Percentiles rank a stretch among this genome's conserved stretches.
Evolutionary conservation across 1,284 basidiomycete species (phyloP).

Genomic region (Cryptococcus sp.): DNA sequence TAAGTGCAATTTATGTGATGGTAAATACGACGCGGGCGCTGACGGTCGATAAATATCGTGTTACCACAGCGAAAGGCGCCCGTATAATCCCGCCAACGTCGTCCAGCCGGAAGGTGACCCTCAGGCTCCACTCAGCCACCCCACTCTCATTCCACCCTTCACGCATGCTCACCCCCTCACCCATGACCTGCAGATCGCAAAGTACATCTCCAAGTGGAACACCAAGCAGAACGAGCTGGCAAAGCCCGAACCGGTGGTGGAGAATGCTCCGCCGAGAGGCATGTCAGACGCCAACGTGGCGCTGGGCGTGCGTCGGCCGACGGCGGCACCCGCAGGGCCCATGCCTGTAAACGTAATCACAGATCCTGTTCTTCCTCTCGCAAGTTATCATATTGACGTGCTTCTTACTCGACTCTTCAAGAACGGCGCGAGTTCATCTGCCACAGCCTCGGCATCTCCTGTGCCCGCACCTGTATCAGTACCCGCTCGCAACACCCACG

Average conservation of each 20-base stretch:
- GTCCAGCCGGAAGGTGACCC: conserved; percentile 76
- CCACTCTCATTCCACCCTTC: neutral
- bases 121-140: neutral
- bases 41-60: conserved; percentile 11
- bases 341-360: conserved; percentile 16
- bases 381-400: conserved; percentile 6
- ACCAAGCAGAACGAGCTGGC: conserved; percentile 78
- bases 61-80: conserved; percentile 44
- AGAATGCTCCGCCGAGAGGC: conserved; percentile 21
- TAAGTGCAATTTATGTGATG: conserved; percentile 20
- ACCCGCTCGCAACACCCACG: neutral
- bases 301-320: conserved; percentile 14
- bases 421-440: neutral
- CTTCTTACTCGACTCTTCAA: conserved; percentile 1
- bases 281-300: conserved; percentile 41
- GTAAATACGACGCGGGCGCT: conserved; percentile 5
- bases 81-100: conserved; percentile 79
- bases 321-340: too few species aligned
- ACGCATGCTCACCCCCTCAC: conserved; percentile 20
- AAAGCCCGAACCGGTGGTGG: conserved; percentile 21
- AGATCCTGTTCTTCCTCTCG: neutral
- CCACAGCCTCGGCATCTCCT: conserved; percentile 5
- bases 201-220: conserved; percentile 92
- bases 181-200: conserved; percentile 61
- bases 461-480: conserved; percentile 7